Base-by-base conservation (phyloP, 495 filamentous ascomycete species). In the Cercophora sp. region DNA sequence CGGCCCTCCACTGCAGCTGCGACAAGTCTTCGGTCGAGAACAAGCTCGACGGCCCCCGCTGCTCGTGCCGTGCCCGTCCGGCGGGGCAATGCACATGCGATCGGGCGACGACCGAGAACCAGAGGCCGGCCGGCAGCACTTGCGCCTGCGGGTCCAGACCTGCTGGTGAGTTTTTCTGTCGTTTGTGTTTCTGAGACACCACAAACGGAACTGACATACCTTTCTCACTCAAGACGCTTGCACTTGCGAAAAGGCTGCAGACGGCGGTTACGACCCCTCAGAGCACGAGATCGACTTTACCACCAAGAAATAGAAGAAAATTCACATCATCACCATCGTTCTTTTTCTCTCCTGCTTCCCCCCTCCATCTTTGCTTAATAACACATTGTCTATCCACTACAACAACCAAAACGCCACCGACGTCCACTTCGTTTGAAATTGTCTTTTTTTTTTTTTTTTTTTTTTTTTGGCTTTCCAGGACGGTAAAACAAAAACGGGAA, bases 1-100 rank as follows among this genome's bases (percentile, higher is more conserved):
- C 81, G 6, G 92, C 92, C 36, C 81, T 96, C 50, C 77, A 88
- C 64, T 97, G 92, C 78, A 84, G 74, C 49, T 97, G 92, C 75
- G 84, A 82, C 66, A 89, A 87, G 66, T 82, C 90, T 6, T 56
- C 77, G 2, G 67, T 77, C 3, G 92, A 97, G 79, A 96, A 96
- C 75, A 63, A 66, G 3, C 52, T 85, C 23, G 67, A 71, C 3
- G 89, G 88, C n/a, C 76, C 89, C 20, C 76, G 89, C 47, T 96
- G 91, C 79, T 91, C 87, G 20, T 96, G 91, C 73, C 79, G 88
- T 26, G 69, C 63, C 54, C 85, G 90, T 36, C 85, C 87, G 13
- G 86, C 83, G 63, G 87, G 88, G 54, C 68, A 85, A 62, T 96
- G 91, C 71, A 95, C 83, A 36, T 95, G 90, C 66, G 85, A 89